These are phyloP conservation scores for Penicillium sclerotiorum DNA, from an alignment of 2,329 filamentous ascomycete species.

Conservation along the genomic window DNA sequence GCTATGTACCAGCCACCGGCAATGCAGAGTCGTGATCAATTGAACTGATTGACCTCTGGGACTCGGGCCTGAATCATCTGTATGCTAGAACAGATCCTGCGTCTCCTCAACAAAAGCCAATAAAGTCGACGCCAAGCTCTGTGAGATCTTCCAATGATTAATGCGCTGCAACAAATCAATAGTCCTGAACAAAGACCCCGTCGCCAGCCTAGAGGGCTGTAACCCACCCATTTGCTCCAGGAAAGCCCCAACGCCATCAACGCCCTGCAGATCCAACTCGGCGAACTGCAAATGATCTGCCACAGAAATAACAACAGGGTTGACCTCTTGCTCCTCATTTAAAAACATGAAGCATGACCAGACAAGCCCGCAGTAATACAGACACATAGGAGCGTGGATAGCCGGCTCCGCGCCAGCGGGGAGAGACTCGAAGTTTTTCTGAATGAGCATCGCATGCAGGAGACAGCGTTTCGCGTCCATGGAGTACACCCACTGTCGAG, in stretches of 20 bases:
- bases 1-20: too few species aligned
- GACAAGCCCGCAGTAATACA: constrained; percentile 13
- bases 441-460: constrained; percentile 12
- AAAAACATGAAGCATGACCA: constrained; percentile 13
- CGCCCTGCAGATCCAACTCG: constrained; percentile 4
- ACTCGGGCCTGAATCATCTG: not conserved
- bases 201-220: constrained; percentile 4
- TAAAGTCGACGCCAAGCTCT: constrained; percentile 12
- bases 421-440: constrained; percentile 10
- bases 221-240: constrained; percentile 8
- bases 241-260: constrained; percentile 4
- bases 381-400: constrained; percentile 10
- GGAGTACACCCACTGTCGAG: constrained; percentile 3
- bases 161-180: constrained; percentile 15
- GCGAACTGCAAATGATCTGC: constrained; percentile 5
- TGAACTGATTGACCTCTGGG: not conserved
- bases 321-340: not conserved
- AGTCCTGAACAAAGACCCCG: constrained; percentile 11
- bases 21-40: too few species aligned
- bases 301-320: not conserved
- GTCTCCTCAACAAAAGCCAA: constrained; percentile 14
- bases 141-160: constrained; percentile 13
- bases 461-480: constrained; percentile 11
- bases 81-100: constrained; percentile 10
- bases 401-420: constrained; percentile 9